Evolutionary conservation across 192 early-diverging fungal species (phyloP).

Genomic region (Coemansia asiatica): DNA sequence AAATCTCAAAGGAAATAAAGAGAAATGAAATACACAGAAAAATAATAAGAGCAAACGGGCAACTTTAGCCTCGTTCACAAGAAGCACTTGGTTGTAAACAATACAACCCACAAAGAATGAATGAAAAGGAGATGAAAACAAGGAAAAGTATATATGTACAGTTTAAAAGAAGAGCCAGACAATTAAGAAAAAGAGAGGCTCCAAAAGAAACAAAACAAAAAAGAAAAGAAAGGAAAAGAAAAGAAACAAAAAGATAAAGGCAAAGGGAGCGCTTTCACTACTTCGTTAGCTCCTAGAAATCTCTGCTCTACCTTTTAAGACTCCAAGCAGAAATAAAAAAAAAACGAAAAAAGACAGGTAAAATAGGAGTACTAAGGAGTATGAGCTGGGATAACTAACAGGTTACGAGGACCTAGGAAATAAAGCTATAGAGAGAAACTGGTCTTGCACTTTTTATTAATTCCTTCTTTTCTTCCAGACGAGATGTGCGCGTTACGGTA

Average conservation of each 20-base stretch:
- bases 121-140: slow-evolving; percentile 2
- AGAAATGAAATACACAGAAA: slow-evolving; percentile 1
- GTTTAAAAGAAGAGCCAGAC: neutral
- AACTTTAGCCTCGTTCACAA: too few species aligned
- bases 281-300: neutral
- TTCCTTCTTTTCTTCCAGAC: slow-evolving; percentile 6
- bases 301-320: neutral
- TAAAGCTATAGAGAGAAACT: neutral
- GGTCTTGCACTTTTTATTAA: neutral
- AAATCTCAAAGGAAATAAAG: neutral
- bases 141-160: slow-evolving; percentile 10
- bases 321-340: neutral
- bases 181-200: neutral
- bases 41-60: neutral
- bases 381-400: too few species aligned
- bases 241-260: slow-evolving; percentile 1
- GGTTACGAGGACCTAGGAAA: neutral
- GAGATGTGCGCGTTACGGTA: too few species aligned
- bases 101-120: neutral
- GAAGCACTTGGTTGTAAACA: neutral
- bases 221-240: slow-evolving; percentile 12
- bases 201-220: neutral
- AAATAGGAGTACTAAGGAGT: too few species aligned
- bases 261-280: neutral
- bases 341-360: neutral